Evolutionary conservation across 2,329 filamentous ascomycete species (phyloP), one percentile per base, ranked within the genome.

Genomic region (Trichoderma sp.): DNA sequence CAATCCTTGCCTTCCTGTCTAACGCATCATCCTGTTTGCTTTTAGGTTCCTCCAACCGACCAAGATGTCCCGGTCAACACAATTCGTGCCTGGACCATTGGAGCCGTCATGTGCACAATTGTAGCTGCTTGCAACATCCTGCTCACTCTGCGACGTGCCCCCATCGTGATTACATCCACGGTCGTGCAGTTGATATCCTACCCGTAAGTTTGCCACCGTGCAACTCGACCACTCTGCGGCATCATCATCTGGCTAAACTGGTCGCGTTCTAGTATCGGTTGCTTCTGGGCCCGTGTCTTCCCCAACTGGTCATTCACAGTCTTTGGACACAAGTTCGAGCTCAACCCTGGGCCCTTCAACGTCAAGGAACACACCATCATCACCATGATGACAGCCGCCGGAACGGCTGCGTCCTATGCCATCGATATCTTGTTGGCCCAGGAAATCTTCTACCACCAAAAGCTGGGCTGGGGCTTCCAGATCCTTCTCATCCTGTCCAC

Each of bases 11-110:
- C 6, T 46, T 37, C 21, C 18, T 49, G 10, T 51, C 68, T 66
- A 58, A 68, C 49, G 46, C 24, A 24, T 24, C 7, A 24, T 49
- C 4, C 32, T 16, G 4, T 4, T 28, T 51, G n/a, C n/a, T 52
- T 24, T 5, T 39, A 74, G 74, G 72, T 75, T 5, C 75, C 75
- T 10, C 76, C 81, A 24, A 85, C 84, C 70, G 81, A 84, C 68
- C 84, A 86, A 65, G 85, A 87, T n/a, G 74, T 85, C 4, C 82
- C 85, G 7, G 80, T 82, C 68, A 86, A 85, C 75, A 90, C 87
- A 4, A 81, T 90, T 68, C 87, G 87, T 24, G 86, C 86, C 13
- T 90, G 87, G 87, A 71, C 76, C 6, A 85, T 90, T 68, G 87
- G 87, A 39, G 72, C 86, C 66, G 2, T 89, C 51, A 81, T 89